A percentile compares a stretch with the other conserved stretches of the same genome.
phyloP scores from a whole-genome alignment of 2,329 filamentous ascomycete genomes.

The Westerdykella aurantiaca region DNA sequence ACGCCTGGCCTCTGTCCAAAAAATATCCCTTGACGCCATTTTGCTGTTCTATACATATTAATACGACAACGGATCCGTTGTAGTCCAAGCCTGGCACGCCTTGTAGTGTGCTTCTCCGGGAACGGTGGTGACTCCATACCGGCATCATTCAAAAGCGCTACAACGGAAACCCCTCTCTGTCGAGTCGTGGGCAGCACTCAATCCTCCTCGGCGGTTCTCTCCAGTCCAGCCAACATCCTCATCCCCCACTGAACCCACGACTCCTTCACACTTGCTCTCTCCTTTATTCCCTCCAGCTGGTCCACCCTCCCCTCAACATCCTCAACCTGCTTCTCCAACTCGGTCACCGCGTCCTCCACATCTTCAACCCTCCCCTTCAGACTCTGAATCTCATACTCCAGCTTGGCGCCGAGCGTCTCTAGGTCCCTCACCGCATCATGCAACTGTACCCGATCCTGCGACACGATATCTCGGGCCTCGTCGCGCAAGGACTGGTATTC shows the following conservation, averaged over 20 bases:
- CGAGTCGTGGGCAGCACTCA: neutral
- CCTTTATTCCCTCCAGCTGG: constrained; percentile 53
- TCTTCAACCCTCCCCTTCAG: constrained; percentile 78
- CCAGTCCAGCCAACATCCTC: constrained; percentile 24
- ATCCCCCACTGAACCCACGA: constrained; percentile 33
- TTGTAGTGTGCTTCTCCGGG: neutral
- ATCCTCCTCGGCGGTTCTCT: constrained; percentile 8
- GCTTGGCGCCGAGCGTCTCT: constrained; percentile 72
- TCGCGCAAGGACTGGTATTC: constrained; percentile 63
- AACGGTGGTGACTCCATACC: neutral
- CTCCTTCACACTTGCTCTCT: constrained; percentile 22
- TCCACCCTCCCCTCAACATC: constrained; percentile 41
- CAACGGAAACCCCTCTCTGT: too few relatives aligned
- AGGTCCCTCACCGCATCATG: constrained; percentile 71
- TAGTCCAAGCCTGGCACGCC: neutral
- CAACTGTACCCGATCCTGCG: constrained; percentile 62
- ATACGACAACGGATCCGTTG: neutral
- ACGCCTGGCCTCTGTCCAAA: too few relatives aligned
- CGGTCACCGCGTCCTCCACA: constrained; percentile 72
- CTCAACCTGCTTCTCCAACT: constrained; percentile 65
- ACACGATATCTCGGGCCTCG: constrained; percentile 62
- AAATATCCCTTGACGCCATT: neutral
- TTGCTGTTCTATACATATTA: neutral
- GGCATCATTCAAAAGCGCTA: too few relatives aligned
- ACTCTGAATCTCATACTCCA: constrained; percentile 86